Conservation (phyloP, 2,329 filamentous ascomycete species). For the Nectriaceae sp. region DNA sequence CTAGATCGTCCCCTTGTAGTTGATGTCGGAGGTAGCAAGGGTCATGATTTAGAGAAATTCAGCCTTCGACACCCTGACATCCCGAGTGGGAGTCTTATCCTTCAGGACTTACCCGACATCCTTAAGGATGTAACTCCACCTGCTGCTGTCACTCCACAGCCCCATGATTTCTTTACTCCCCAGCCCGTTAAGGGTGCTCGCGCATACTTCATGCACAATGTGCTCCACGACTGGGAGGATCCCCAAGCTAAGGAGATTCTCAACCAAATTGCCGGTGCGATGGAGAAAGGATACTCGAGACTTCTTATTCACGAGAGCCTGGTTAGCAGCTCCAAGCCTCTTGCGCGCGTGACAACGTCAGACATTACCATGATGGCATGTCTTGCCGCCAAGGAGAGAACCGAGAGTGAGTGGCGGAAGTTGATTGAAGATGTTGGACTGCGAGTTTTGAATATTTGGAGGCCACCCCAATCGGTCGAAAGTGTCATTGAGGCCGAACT, state of each 20-base stretch:
- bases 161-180: conserved; percentile 38
- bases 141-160: conserved; percentile 28
- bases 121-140: conserved; percentile 26
- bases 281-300: conserved; percentile 37
- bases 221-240: conserved; percentile 54
- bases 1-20: conserved; percentile 33
- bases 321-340: conserved; percentile 31
- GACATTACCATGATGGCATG: conserved; percentile 39
- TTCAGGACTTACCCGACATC: conserved; percentile 37
- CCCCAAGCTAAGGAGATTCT: conserved; percentile 37
- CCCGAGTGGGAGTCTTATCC: conserved; percentile 29
- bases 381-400: conserved; percentile 33
- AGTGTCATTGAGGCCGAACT: conserved; percentile 31
- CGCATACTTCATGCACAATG: conserved; percentile 48
- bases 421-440: conserved; percentile 28
- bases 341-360: conserved; percentile 31
- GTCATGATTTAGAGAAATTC: conserved; percentile 39
- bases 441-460: conserved; percentile 34
- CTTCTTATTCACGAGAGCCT: conserved; percentile 40
- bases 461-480: conserved; percentile 26
- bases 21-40: conserved; percentile 39
- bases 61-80: conserved; percentile 27
- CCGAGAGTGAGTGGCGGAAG: conserved; percentile 32
- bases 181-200: conserved; percentile 43
- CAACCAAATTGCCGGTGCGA: conserved; percentile 16